Evolutionary conservation across 1,139 yeast species (phyloP), one percentile per base, ranked within the genome.

Genomic region (Hyphopichia burtonii): DNA sequence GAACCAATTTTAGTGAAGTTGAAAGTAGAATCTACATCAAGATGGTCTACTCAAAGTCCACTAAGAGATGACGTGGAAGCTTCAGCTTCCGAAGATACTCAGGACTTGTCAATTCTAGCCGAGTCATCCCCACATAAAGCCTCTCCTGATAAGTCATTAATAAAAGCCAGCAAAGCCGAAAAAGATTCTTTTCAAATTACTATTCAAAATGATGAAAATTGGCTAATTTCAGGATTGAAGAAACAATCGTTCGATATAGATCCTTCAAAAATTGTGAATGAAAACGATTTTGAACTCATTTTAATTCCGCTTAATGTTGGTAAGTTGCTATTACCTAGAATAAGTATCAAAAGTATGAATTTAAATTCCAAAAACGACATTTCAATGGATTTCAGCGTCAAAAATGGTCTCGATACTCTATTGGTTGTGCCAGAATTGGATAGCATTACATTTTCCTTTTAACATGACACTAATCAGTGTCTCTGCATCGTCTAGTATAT

Each of bases 251-350:
- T 80, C 42, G 59, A 62, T 12, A 58, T 72, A 5, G 65, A 55
- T 14, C 51, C 49, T 32, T 50, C 44, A 10, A 33, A 50, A 4
- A 39, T 42, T 9, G 53, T 49, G 2, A 59, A 48, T 25, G 40
- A 35, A 1, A 44, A 53, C 15, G 46, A 43, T 8, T 51, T 76
- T 27, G 63, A 71, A 12, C 48, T 90, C 11, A 65, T 76, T 3
- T 60, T 91, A 47, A 74, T 89, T 10, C 97, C 98, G 0, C 60
- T 89, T 43, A 82, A 77, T 47, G 80, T 85, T 18, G 98, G 98
- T 0, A 83, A 83, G 47, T 58, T 90, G 11, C 62, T 71, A 4
- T 66, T 87, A 31, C 98, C 98, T 0, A 74, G 68, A 44, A 68
- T 88, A 12, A 72, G 69, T n/a, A 71, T 89, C 12, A 63, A 65